phyloP scores from a whole-genome alignment of 2,329 filamentous ascomycete genomes.

The Sphaceloma murrayae region DNA sequence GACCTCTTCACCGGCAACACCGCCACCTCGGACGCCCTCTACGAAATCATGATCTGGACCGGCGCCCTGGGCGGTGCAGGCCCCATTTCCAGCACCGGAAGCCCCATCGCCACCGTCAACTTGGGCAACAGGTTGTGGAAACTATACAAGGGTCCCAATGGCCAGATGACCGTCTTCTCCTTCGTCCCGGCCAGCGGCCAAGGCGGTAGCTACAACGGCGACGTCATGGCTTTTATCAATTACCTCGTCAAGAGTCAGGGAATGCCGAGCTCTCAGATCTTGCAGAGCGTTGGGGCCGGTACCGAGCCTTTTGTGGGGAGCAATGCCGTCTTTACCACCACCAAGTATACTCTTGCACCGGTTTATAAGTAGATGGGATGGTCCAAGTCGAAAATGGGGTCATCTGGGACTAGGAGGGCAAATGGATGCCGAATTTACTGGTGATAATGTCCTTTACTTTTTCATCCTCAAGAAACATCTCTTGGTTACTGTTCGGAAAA shows the following conservation, averaged over 20 bases:
- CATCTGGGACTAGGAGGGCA: background rate
- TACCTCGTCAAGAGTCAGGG: conserved; percentile 46
- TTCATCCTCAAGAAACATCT: too few relatives aligned
- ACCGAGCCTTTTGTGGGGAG: conserved; percentile 49
- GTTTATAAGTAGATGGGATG: background rate
- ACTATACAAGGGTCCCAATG: conserved; percentile 53
- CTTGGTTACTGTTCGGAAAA: too few relatives aligned
- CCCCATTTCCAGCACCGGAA: conserved; percentile 47
- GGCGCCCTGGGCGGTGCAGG: conserved; percentile 48
- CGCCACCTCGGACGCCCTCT: conserved; percentile 40
- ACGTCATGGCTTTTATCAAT: conserved; percentile 48
- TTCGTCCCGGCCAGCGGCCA: conserved; percentile 45
- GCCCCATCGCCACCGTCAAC: conserved; percentile 43
- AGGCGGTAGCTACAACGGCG: conserved; percentile 46
- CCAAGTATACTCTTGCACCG: conserved; percentile 30
- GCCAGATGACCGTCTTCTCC: conserved; percentile 50
- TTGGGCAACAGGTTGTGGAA: conserved; percentile 48
- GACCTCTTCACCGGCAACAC: conserved; percentile 50
- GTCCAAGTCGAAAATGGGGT: too few relatives aligned
- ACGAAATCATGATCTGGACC: conserved; percentile 60
- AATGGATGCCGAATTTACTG: too few relatives aligned
- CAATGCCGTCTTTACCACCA: conserved; percentile 38
- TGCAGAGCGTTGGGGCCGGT: conserved; percentile 46
- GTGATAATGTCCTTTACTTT: too few relatives aligned
- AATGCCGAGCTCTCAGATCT: conserved; percentile 41